A percentile compares a stretch with the other conserved stretches of the same genome.
Evolutionary conservation across 768 basidiomycete species (phyloP).

Genomic region (Exidia glandulosa): DNA sequence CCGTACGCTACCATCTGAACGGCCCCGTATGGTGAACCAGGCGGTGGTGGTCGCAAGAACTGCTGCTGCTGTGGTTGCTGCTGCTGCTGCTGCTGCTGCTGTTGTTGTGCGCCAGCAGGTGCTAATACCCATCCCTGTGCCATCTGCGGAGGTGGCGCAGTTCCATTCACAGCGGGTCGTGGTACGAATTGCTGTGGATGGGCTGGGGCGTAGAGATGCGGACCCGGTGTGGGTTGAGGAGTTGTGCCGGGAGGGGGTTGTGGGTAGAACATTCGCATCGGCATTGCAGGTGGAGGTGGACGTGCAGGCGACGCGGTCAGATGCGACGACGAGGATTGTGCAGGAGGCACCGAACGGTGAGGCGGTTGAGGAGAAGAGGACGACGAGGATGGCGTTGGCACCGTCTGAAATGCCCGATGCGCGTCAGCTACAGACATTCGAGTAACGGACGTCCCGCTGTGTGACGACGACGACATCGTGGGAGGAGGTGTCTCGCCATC

Average conservation of each 20-base stretch:
- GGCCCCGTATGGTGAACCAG: slow-evolving; percentile 50
- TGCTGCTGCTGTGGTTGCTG: slow-evolving; percentile 17
- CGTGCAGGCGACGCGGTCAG: slow-evolving; percentile 4
- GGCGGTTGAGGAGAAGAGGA: slow-evolving; percentile 24
- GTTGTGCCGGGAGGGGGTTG: background rate
- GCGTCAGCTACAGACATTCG: slow-evolving; percentile 77
- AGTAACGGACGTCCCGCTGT: slow-evolving; percentile 40
- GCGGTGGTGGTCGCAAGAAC: slow-evolving; percentile 4
- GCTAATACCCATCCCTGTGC: background rate
- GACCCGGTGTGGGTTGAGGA: background rate
- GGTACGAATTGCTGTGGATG: background rate
- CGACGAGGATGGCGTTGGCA: slow-evolving; percentile 44
- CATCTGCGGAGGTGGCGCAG: background rate
- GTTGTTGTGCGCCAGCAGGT: background rate
- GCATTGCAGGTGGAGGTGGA: background rate
- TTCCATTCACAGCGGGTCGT: background rate
- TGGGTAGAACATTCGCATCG: background rate
- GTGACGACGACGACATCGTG: slow-evolving; percentile 16
- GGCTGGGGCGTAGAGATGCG: background rate
- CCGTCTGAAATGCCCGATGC: slow-evolving; percentile 78
- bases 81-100: background rate
- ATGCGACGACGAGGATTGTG: slow-evolving; percentile 18
- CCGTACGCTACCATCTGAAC: slow-evolving; percentile 57
- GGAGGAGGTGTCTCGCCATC: slow-evolving; percentile 74
- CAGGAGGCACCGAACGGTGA: slow-evolving; percentile 37